A percentile compares a stretch with the other conserved stretches of the same genome.
phyloP scores from a whole-genome alignment of 2,329 filamentous ascomycete species.

The Hymenoscyphus linearis region DNA sequence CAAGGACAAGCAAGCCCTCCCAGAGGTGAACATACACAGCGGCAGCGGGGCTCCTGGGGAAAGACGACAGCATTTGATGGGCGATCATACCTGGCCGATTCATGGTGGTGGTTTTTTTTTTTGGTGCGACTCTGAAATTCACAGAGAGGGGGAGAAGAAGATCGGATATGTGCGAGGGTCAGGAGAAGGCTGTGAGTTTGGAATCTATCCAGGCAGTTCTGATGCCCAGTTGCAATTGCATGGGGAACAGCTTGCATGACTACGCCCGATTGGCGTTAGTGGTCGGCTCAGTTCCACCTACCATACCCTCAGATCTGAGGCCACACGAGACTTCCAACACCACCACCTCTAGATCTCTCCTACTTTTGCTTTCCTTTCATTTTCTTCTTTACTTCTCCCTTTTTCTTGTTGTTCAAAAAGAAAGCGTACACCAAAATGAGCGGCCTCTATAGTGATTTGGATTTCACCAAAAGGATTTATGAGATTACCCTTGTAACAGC shows the following conservation, averaged over 20 bases:
- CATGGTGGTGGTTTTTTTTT: slow-evolving; percentile 19
- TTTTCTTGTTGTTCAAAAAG: no score
- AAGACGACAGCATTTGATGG: slow-evolving; percentile 19
- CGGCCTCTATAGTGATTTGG: no score
- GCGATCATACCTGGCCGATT: slow-evolving; percentile 32
- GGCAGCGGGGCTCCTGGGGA: slow-evolving; percentile 26
- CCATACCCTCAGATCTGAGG: no score
- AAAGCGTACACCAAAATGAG: no score
- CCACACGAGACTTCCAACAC: no score
- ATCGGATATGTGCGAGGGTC: background rate
- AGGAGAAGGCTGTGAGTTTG: slow-evolving; percentile 5
- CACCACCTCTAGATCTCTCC: no score
- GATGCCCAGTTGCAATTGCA: no score
- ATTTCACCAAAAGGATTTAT: no score
- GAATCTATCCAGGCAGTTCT: background rate
- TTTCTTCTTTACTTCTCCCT: no score
- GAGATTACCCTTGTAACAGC: no score
- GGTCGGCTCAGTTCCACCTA: no score
- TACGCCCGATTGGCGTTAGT: background rate
- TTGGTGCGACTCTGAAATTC: background rate
- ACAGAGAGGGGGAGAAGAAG: background rate
- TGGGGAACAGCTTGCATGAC: slow-evolving; percentile 4
- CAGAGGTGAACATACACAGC: slow-evolving; percentile 4
- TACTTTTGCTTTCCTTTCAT: no score
- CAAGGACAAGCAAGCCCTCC: slow-evolving; percentile 2